Evolutionary conservation across 2,329 filamentous ascomycete species (phyloP), one percentile per base, ranked within the genome.

Genomic region (Periconia macrospinosa): DNA sequence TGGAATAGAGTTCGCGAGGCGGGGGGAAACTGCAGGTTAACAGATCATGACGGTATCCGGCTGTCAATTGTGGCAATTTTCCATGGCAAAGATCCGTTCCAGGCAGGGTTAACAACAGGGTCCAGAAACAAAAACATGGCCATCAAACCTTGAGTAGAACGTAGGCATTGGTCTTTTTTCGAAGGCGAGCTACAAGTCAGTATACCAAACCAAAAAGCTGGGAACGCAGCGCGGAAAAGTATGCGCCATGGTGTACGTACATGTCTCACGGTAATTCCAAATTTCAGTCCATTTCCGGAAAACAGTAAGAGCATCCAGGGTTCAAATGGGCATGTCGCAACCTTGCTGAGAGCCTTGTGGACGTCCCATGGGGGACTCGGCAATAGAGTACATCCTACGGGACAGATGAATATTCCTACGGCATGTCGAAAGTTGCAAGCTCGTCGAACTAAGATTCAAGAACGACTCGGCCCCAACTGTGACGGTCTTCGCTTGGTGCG

Each of bases 201-300:
- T 73, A n/a, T 51, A 63, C 49, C 45, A 49, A 50, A 68, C 67
- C 63, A 69, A 66, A 50, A 56, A 55, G 47, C 53, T 45, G 53
- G 53, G 55, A 56, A 60, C n/a, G 61, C 56, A 45, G 59, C 57
- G 58, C 53, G 65, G 67, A 63, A 50, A 19, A 52, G 52, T 61
- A 17, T 61, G 66, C 70, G 67, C 69, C 65, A 59, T 60, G 18
- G 54, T 54, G 63, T 72, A 72, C 70, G 69, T 73, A 73, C 70
- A 67, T 69, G 54, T 61, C 47, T 53, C 54, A 52, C 50, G 33
- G 11, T 6, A 14, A 6, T 6, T 37, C 33, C 30, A 47, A 33
- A 19, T 41, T 1, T 45, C 20, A 18, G 23, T 59, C 54, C 60
- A 65, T 61, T 53, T 48, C 35, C 59, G 41, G 15, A 37, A 37